Evolutionary conservation across 495 filamentous ascomycete genomes (phyloP).

Genomic region (Penicillium subrubescens): DNA sequence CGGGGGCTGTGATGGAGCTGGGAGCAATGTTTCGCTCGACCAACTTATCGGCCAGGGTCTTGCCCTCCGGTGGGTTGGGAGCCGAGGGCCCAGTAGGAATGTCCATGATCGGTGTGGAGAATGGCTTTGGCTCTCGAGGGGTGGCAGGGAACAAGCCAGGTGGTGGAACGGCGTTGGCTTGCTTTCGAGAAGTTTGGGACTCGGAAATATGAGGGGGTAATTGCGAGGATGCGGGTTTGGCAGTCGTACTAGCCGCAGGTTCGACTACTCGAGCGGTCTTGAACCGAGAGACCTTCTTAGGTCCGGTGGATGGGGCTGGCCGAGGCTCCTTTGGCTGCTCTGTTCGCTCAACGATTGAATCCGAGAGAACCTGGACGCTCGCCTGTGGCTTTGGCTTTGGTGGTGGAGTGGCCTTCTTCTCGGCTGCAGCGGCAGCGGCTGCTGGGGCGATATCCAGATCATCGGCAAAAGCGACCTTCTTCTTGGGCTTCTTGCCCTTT

Average conservation of each 20-base stretch:
- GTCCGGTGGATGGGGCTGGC: conserved; percentile 19
- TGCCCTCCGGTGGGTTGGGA: conserved; percentile 55
- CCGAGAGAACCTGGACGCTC: conserved; percentile 36
- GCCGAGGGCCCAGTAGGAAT: conserved; percentile 23
- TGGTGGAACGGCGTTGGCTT: conserved; percentile 24
- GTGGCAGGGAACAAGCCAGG: conserved; percentile 47
- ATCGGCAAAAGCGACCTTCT: conserved; percentile 80
- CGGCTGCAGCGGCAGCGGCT: conserved; percentile 26
- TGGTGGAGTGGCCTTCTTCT: conserved; percentile 36
- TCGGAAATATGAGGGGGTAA: conserved; percentile 19
- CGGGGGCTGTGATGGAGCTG: conserved; percentile 39
- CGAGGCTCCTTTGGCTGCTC: conserved; percentile 20
- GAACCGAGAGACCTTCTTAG: conserved; percentile 50
- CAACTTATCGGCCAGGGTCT: conserved; percentile 58
- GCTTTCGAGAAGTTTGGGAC: conserved; percentile 19
- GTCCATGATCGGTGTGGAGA: conserved; percentile 48
- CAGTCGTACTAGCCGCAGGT: conserved; percentile 8
- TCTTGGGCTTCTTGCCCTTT: conserved; percentile 46
- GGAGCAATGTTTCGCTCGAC: conserved; percentile 58
- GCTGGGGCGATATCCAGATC: conserved; percentile 70
- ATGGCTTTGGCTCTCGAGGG: conserved; percentile 46
- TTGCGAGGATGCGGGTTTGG: conserved; percentile 9
- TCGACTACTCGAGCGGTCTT: conserved; percentile 35
- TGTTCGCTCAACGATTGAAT: conserved; percentile 53
- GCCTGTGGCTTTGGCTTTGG: conserved; percentile 38